A percentile compares a stretch with the other conserved stretches of the same genome.
Evolutionary conservation across 352 stramenopile species (phyloP).

Genomic region (Elongisporangium anandrum): DNA sequence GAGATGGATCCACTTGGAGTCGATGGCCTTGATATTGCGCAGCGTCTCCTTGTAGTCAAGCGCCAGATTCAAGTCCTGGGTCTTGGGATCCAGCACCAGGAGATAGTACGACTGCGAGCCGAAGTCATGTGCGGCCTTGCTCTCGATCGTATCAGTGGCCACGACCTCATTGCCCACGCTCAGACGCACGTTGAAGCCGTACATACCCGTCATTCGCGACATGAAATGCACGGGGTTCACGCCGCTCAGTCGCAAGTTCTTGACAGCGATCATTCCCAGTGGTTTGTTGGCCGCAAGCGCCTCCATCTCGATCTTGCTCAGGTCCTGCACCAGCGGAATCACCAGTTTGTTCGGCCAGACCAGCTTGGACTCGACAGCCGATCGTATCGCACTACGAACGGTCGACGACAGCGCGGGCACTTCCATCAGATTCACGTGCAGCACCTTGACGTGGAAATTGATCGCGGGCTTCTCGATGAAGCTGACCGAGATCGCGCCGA

Average conservation of each 20-base stretch:
- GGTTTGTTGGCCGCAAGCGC: slow-evolving; percentile 29
- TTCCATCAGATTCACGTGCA: slow-evolving; percentile 42
- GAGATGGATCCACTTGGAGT: slow-evolving; percentile 44
- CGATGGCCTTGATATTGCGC: slow-evolving; percentile 19
- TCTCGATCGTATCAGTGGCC: slow-evolving; percentile 19
- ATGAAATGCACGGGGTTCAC: slow-evolving; percentile 18
- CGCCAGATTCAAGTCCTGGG: slow-evolving; percentile 31
- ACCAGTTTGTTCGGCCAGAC: slow-evolving; percentile 46
- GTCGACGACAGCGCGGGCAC: slow-evolving; percentile 35
- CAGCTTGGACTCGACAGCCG: slow-evolving; percentile 22
- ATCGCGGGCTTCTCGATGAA: slow-evolving; percentile 43
- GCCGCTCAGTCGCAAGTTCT: slow-evolving; percentile 24
- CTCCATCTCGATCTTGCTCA: slow-evolving; percentile 45
- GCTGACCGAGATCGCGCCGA: slow-evolving; percentile 31
- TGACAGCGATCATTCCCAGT: slow-evolving; percentile 32
- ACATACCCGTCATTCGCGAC: slow-evolving; percentile 28
- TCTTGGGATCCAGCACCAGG: slow-evolving; percentile 37
- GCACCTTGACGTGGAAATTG: slow-evolving; percentile 37
- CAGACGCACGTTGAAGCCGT: slow-evolving; percentile 28
- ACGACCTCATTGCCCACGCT: slow-evolving; percentile 24
- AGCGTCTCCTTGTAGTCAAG: slow-evolving; percentile 38
- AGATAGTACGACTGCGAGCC: slow-evolving; percentile 18
- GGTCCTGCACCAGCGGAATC: slow-evolving; percentile 35
- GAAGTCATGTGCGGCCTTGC: slow-evolving; percentile 22
- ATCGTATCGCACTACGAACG: slow-evolving; percentile 32